Conservation (phyloP, 345 rosid genomes). For the Brassica incana region DNA sequence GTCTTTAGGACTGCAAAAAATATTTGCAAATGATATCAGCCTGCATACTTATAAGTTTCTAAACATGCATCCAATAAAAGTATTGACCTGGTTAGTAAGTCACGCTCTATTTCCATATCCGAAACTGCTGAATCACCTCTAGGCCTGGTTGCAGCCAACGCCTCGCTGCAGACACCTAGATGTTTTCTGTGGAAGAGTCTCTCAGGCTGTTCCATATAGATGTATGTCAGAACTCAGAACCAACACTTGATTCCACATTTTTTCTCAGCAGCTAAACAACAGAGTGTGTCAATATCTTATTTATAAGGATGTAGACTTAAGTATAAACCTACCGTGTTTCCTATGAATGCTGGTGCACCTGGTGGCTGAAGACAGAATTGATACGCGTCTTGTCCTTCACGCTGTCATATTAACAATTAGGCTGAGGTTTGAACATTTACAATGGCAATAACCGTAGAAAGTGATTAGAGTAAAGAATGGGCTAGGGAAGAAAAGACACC, state of each 20-base stretch:
- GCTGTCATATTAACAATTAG: conserved; percentile 36
- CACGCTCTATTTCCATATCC: conserved; percentile 73
- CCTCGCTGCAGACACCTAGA: conserved; percentile 72
- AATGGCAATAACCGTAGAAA: too few relatives aligned
- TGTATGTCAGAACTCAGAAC: background rate
- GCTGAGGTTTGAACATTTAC: background rate
- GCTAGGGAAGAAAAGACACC: conserved; percentile 43
- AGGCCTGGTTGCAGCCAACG: conserved; percentile 88
- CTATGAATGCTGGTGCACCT: conserved; percentile 81
- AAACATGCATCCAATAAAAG: conserved; percentile 1
- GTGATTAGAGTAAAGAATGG: background rate
- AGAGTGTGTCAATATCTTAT: background rate
- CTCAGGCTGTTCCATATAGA: conserved; percentile 85
- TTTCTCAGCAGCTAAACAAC: background rate
- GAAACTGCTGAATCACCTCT: conserved; percentile 63
- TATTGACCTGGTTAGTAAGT: conserved; percentile 73
- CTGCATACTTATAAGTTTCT: conserved; percentile 1
- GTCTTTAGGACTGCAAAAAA: conserved; percentile 67
- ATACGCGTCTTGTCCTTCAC: conserved; percentile 80
- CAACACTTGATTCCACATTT: conserved; percentile 7
- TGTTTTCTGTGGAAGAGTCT: conserved; percentile 79
- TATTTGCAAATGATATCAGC: conserved; percentile 1
- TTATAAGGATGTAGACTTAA: background rate
- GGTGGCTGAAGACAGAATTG: conserved; percentile 94
- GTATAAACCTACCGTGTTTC: conserved; percentile 67